Base-by-base conservation (phyloP, 73 alveolate genomes). In the Paraurostyla sp. region DNA sequence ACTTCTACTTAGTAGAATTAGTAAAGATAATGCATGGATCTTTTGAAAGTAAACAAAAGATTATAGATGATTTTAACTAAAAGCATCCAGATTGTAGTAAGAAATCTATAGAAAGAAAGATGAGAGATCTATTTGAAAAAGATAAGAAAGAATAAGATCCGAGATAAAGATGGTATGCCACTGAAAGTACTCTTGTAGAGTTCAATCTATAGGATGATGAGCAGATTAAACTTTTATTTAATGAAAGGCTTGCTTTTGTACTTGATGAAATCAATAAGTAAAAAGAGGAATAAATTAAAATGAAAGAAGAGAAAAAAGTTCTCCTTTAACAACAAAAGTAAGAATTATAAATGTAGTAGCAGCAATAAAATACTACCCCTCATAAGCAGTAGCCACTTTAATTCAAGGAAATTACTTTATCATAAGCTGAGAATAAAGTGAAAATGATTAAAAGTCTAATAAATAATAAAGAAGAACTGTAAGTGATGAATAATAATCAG, bases 31-130 rank as follows among this genome's bases (percentile, higher is more conserved):
- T 89, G 58, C 90, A 89, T 50, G 95, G 95, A 56, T 63, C 83
- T 35, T 89, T 81, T 40, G 71, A 63, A n/a, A 13, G 88, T 30
- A 89, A 89, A 42, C 60, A 46, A n/a, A 50, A 81, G 71, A 51
- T 89, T 25, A 50, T 89, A 22, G 92, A 83, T 20, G 91, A 89
- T 20, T 89, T 89, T 45, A 27, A 62, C 65, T 1, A 20, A 11
- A 43, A 38, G 52, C 35, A 81, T 41, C 95, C 95, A 2, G 92
- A 89, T 23, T 89, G 95, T 71, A 41, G 56, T 33, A 89, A 81
- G 52, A 80, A 80, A 36, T 89, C 95, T 0, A 68, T 89, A 0
- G 95, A 89, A 38, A 42, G 54, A 9, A 89, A 89, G 59, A 71
- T 89, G 54, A 59, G 49, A 43, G 92, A 81, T n/a, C 36, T 89